A percentile compares a stretch with the other conserved stretches of the same genome.
Evolutionary conservation across 371 early-diverging fungal genomes (phyloP).

Genomic region (Homolaphlyctis polyrhiza): DNA sequence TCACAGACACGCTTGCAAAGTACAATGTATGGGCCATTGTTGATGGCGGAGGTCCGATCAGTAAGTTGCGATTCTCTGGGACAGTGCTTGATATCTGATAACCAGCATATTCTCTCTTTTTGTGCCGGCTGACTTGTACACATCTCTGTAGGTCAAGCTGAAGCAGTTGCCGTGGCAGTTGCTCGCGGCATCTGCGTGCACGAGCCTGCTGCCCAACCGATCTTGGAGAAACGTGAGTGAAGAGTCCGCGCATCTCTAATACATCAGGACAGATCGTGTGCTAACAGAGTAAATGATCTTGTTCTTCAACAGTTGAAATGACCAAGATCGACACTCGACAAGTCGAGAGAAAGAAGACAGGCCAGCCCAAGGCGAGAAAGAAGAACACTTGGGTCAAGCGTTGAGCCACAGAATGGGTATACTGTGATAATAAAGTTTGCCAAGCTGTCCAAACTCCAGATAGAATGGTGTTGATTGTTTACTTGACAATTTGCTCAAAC

Average conservation of each 20-base stretch:
- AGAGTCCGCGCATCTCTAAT: not conserved
- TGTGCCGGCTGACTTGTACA: no score
- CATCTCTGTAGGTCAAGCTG: constrained; percentile 79
- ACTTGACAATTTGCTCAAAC: not conserved
- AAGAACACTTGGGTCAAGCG: constrained; percentile 81
- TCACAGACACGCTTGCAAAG: constrained; percentile 56
- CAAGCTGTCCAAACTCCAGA: no score
- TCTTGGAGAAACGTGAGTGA: constrained; percentile 43
- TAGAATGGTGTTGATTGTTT: not conserved
- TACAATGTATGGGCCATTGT: constrained; percentile 89
- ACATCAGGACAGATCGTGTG: no score
- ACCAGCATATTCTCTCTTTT: no score
- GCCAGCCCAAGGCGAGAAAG: constrained; percentile 91
- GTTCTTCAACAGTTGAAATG: constrained; percentile 69
- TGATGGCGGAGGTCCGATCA: constrained; percentile 80
- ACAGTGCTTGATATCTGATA: no score
- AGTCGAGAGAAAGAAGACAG: constrained; percentile 97
- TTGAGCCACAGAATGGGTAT: constrained; percentile 3
- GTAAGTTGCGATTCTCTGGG: constrained; percentile 25
- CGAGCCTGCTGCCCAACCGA: constrained; percentile 50
- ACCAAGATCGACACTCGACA: constrained; percentile 76
- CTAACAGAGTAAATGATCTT: no score
- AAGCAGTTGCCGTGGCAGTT: constrained; percentile 80
- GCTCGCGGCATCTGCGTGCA: constrained; percentile 74
- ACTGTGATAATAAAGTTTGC: no score